Evolutionary conservation across 1,284 basidiomycete genomes (phyloP).

Genomic region (Hortiboletus rubellus): DNA sequence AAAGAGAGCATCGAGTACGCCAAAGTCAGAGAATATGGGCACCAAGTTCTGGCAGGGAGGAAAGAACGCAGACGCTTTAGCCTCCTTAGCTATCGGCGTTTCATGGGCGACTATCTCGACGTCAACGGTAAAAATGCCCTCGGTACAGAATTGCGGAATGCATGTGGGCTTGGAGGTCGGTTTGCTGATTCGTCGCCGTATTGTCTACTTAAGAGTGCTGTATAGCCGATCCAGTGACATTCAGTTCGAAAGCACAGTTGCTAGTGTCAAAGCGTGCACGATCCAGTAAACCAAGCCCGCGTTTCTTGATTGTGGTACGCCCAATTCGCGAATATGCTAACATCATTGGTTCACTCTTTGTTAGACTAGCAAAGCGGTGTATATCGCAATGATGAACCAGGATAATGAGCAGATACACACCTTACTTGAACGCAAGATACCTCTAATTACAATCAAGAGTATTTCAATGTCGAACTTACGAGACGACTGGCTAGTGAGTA

Average conservation of each 20-base stretch:
- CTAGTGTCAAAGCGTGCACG: slow-evolving; percentile 87
- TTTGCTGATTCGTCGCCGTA: slow-evolving; percentile 13
- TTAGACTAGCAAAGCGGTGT: slow-evolving; percentile 87
- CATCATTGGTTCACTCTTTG: slow-evolving; percentile 1
- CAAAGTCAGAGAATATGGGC: slow-evolving; percentile 90
- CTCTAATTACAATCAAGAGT: slow-evolving; percentile 82
- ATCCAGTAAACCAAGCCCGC: slow-evolving; percentile 90
- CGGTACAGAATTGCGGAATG: slow-evolving; percentile 76
- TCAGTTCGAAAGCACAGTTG: slow-evolving; percentile 84
- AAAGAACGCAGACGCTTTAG: slow-evolving; percentile 96
- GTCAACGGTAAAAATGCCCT: slow-evolving; percentile 80
- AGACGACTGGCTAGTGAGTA: slow-evolving; percentile 91
- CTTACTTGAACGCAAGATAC: slow-evolving; percentile 85
- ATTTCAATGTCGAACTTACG: slow-evolving; percentile 86
- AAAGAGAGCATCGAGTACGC: slow-evolving; percentile 91
- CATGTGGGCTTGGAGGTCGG: slow-evolving; percentile 76
- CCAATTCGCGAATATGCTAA: slow-evolving; percentile 14
- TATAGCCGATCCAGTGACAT: slow-evolving; percentile 74
- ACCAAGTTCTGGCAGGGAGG: slow-evolving; percentile 86
- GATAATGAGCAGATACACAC: slow-evolving; percentile 66
- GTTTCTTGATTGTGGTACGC: slow-evolving; percentile 87
- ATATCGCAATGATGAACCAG: slow-evolving; percentile 74
- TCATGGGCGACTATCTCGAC: slow-evolving; percentile 96
- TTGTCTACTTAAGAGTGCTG: slow-evolving; percentile 8
- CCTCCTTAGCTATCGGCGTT: slow-evolving; percentile 91